Conservation (phyloP, 495 filamentous ascomycete genomes). For the Talaromyces wortmannii region DNA sequence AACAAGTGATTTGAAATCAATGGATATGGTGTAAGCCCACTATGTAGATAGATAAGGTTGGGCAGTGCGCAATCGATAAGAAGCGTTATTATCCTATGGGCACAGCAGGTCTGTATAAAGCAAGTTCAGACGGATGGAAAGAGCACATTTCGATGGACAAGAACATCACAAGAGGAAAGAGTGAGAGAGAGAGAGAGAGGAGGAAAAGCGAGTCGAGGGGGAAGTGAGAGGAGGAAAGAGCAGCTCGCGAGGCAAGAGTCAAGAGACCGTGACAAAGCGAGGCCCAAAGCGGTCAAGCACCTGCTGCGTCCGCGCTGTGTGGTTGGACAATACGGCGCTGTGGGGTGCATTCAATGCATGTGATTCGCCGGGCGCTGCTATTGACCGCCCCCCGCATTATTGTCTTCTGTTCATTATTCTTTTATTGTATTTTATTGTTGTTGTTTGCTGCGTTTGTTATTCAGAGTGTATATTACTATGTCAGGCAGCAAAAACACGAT, state of each 20-base stretch:
- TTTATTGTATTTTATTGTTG: no score
- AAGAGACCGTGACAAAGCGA: background rate
- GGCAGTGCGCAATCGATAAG: conserved; percentile 5
- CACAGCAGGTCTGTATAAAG: conserved; percentile 11
- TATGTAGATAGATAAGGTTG: background rate
- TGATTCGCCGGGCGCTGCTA: background rate
- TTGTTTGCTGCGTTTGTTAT: no score
- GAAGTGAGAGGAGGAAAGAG: conserved; percentile 6
- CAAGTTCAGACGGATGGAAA: background rate
- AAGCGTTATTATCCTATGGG: conserved; percentile 18
- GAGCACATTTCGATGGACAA: conserved; percentile 10
- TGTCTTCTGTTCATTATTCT: no score
- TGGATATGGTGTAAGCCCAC: conserved; percentile 1
- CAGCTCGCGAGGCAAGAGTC: no score
- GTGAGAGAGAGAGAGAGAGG: conserved; percentile 8
- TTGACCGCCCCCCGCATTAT: no score
- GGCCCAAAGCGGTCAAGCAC: background rate
- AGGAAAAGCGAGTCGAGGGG: conserved; percentile 4
- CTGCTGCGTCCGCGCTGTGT: background rate
- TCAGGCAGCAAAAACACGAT: no score
- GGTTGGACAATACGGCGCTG: background rate
- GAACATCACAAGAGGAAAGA: conserved; percentile 17
- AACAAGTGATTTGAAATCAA: background rate
- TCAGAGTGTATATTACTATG: no score
- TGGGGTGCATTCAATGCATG: background rate